Percentiles rank a stretch among this genome's conserved stretches.
phyloP scores from a whole-genome alignment of 345 rosid species.

The Excoecaria cochinchinensis region DNA sequence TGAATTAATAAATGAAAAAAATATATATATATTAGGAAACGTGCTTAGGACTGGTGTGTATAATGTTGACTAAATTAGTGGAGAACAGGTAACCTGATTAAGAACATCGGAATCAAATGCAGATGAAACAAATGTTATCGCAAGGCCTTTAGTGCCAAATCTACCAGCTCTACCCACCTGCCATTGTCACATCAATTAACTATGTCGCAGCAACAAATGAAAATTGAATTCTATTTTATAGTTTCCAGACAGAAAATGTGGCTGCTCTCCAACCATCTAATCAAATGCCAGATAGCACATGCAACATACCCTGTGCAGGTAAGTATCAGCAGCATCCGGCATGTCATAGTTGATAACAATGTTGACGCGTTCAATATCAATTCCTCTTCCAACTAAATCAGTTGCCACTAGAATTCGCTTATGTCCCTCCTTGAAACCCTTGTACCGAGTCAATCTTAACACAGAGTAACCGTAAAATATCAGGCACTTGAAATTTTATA shows the following conservation, averaged over 20 bases:
- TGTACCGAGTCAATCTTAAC: conserved; percentile 80
- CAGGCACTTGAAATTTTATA: background rate
- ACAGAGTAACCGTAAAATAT: background rate
- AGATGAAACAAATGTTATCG: conserved; percentile 88
- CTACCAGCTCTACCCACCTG: conserved; percentile 98
- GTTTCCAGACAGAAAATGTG: background rate
- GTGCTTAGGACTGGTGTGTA: background rate
- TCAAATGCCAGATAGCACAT: background rate
- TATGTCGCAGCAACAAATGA: background rate
- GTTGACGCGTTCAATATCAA: conserved; percentile 34
- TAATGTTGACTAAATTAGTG: background rate
- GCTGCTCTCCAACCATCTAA: background rate
- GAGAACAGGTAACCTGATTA: conserved; percentile 57
- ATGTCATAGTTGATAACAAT: conserved; percentile 34
- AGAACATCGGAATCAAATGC: conserved; percentile 82
- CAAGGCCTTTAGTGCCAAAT: conserved; percentile 96
- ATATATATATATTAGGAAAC: background rate
- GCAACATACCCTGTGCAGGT: conserved; percentile 27
- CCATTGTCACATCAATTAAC: background rate
- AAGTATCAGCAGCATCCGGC: conserved; percentile 36
- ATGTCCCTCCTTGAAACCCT: conserved; percentile 70
- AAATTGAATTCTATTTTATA: background rate
- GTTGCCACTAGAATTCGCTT: conserved; percentile 29
- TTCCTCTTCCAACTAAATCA: conserved; percentile 35
- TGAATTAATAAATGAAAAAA: background rate